Evolutionary conservation across 495 filamentous ascomycete genomes (phyloP), one percentile per base, ranked within the genome.

Genomic region (Penicillium tannophilum): DNA sequence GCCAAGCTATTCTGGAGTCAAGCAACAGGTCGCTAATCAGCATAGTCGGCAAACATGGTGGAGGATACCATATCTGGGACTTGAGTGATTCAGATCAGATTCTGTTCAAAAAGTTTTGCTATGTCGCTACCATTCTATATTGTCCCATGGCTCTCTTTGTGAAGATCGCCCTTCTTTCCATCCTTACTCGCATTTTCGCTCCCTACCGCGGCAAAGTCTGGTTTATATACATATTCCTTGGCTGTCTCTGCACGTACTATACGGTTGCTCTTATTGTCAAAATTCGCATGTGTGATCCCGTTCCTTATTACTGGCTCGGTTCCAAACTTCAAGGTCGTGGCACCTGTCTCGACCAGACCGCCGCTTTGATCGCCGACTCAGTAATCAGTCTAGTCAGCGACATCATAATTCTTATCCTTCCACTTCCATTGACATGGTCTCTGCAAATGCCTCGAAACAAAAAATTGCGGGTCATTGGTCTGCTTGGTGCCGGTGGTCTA

Each of bases 301-400:
- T 70, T 19, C 63, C 60, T 11, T 41, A 41, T 9, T 61, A 67
- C 61, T 68, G 66, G 66, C 60, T 61, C 3, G 63, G 58, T 2
- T n/a, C n/a, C n/a, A 16, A 35, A 20, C 43, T 10, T n/a, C n/a
- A n/a, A n/a, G 54, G 39, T 0, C 30, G 52, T n/a, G 63, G 60
- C 23, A 56, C 58, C 3, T 82, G 79, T 60, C 63, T 81, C 24
- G 61, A 81, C 59, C 75, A 81, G 58, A 59, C 55, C 3, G 73
- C 74, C 1, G 71, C 79, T n/a, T 63, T 80, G 7, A 70, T 79
- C 16, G 79, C 78, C 60, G 78, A 80, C 55, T 75, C 77, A 0
- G 76, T 77, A 17, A 76, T 82, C 44, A 80, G 76, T 60, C 68
- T 79, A 6, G 66, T 78, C 10, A 75, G 71, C 43, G 79, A 82